Conservation (phyloP, 257 asterid species). For the Coffea eugenioides region DNA sequence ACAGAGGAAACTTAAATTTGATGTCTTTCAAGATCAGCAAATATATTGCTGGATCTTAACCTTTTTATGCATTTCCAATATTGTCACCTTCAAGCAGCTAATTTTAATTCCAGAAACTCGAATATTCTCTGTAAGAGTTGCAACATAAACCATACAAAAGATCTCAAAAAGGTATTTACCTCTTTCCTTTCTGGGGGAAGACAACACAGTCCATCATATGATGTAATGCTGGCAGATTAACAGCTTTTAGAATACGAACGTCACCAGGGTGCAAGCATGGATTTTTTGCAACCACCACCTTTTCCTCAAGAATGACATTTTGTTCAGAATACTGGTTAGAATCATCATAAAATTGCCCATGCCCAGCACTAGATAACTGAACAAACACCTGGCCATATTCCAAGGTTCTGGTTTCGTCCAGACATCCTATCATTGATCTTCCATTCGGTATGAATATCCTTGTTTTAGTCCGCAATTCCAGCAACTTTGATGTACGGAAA, state of each 20-base stretch:
- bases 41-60: not conserved
- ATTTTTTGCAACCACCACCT: slow-evolving; percentile 78
- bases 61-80: not conserved
- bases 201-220: slow-evolving; percentile 95
- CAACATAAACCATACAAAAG: not conserved
- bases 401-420: slow-evolving; percentile 73
- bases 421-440: slow-evolving; percentile 87
- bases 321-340: slow-evolving; percentile 25
- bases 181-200: slow-evolving; percentile 69
- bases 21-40: not conserved
- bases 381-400: slow-evolving; percentile 87
- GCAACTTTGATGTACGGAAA: slow-evolving; percentile 66
- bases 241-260: slow-evolving; percentile 68
- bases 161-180: slow-evolving; percentile 39
- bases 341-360: slow-evolving; percentile 33
- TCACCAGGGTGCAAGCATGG: slow-evolving; percentile 98
- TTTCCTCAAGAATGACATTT: slow-evolving; percentile 35
- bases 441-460: slow-evolving; percentile 67
- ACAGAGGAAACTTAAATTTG: not conserved
- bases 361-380: slow-evolving; percentile 49
- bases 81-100: not conserved
- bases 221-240: slow-evolving; percentile 50
- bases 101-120: not conserved
- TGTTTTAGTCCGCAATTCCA: slow-evolving; percentile 61
- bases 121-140: not conserved